A percentile compares a stretch with the other conserved stretches of the same genome.
Evolutionary conservation across 345 rosid genomes (phyloP).

Genomic region (Bruguiera parviflora): DNA sequence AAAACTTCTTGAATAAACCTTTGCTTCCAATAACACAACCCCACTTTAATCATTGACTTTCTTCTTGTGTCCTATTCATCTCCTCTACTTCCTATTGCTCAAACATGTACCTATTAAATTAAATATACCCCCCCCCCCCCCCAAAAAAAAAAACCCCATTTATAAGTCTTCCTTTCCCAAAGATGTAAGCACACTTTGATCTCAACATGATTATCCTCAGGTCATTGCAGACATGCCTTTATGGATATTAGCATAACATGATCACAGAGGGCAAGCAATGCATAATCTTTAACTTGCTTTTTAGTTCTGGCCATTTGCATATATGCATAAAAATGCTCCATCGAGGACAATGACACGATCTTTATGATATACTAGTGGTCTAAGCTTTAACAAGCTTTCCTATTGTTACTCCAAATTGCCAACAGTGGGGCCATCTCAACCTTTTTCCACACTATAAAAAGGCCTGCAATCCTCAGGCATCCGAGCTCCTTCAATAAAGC

Average conservation of each 20-base stretch:
- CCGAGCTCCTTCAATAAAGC: slow-evolving; percentile 20
- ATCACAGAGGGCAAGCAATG: slow-evolving; percentile 1
- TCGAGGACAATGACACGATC: slow-evolving; percentile 28
- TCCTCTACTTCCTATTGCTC: slow-evolving; percentile 9
- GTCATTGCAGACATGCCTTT: background rate
- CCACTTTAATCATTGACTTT: slow-evolving; percentile 47
- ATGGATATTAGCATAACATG: slow-evolving; percentile 16
- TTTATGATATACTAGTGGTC: slow-evolving; percentile 28
- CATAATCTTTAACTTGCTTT: slow-evolving; percentile 6
- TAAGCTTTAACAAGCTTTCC: slow-evolving; percentile 4
- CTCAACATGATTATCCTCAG: too few relatives aligned
- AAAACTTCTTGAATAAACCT: slow-evolving; percentile 13
- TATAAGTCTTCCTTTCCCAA: too few relatives aligned
- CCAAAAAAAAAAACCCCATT: too few relatives aligned
- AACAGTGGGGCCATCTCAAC: slow-evolving; percentile 42
- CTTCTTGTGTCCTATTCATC: slow-evolving; percentile 30
- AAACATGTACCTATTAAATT: too few relatives aligned
- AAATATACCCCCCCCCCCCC: too few relatives aligned
- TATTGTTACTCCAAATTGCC: slow-evolving; percentile 28
- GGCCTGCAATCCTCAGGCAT: slow-evolving; percentile 30
- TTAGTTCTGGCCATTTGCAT: slow-evolving; percentile 7
- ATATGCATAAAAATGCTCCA: slow-evolving; percentile 18
- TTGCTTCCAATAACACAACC: slow-evolving; percentile 18
- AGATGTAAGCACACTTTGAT: too few relatives aligned
- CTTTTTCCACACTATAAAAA: slow-evolving; percentile 48